These are phyloP conservation scores for Lachancea dasiensis DNA, from an alignment of 805 yeast genomes.

Conservation along the genomic window DNA sequence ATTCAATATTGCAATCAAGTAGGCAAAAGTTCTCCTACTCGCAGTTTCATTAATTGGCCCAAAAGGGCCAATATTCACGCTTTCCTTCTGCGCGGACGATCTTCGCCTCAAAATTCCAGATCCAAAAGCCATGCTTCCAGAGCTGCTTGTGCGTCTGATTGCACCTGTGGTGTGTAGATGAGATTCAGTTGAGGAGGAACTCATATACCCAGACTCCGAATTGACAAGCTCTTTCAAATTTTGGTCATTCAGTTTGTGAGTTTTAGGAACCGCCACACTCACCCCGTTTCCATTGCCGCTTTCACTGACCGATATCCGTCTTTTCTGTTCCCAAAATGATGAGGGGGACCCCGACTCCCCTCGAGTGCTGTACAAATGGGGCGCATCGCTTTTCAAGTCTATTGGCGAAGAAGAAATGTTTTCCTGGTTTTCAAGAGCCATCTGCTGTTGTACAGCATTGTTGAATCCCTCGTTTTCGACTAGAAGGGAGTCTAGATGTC, in stretches of 20 bases:
- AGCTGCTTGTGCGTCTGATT: conserved; percentile 25
- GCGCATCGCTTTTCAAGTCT: conserved; percentile 1
- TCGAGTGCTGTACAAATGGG: conserved; percentile 9
- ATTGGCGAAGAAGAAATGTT: conserved; percentile 11
- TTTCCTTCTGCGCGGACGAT: conserved; percentile 25
- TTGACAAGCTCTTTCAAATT: conserved; percentile 31
- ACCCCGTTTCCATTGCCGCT: conserved; percentile 9
- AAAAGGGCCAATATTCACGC: conserved; percentile 56
- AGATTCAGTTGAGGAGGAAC: conserved; percentile 30
- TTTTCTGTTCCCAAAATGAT: conserved; percentile 37
- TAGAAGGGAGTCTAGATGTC: conserved; percentile 55
- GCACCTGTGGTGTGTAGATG: conserved; percentile 11
- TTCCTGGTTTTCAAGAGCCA: conserved; percentile 15
- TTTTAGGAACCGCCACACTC: conserved; percentile 13
- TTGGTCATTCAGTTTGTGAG: conserved; percentile 32
- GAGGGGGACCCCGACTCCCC: conserved; percentile 17
- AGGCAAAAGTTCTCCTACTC: conserved; percentile 84
- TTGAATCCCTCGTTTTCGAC: conserved; percentile 34
- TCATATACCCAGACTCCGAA: conserved; percentile 24
- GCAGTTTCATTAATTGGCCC: conserved; percentile 87
- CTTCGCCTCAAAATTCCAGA: conserved; percentile 16
- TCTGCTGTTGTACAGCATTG: conserved; percentile 28
- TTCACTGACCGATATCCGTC: conserved; percentile 36
- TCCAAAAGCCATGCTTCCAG: conserved; percentile 14
- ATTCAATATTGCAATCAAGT: conserved; percentile 82